These are phyloP conservation scores for Fraxinus dipetala DNA, from an alignment of 305 asterid species.

Conservation along the genomic window DNA sequence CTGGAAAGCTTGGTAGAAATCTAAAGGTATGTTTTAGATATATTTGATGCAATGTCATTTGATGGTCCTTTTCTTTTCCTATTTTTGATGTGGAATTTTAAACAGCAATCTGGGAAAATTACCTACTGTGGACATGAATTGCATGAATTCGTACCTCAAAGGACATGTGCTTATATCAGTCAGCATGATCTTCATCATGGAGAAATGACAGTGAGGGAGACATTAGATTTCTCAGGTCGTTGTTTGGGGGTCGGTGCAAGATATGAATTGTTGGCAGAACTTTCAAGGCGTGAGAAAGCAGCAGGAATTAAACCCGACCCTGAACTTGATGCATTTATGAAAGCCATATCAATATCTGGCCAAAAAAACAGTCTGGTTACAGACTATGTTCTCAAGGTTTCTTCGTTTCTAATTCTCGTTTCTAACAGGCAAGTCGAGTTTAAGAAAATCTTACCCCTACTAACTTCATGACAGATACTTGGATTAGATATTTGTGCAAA, in stretches of 20 bases:
- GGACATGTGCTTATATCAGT: constrained; percentile 53
- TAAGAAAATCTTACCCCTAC: neutral
- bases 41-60: neutral
- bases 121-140: constrained; percentile 56
- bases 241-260: constrained; percentile 52
- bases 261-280: constrained; percentile 39
- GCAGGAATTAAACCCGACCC: constrained; percentile 51
- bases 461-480: constrained; percentile 35
- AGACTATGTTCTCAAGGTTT: constrained; percentile 55
- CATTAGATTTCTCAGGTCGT: constrained; percentile 50
- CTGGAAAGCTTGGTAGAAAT: constrained; percentile 31
- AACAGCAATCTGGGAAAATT: constrained; percentile 42
- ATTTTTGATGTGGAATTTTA: neutral
- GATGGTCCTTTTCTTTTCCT: neutral
- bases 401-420: neutral
- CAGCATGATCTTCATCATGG: constrained; percentile 57
- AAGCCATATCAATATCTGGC: constrained; percentile 43
- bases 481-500: constrained; percentile 51
- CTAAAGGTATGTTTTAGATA: constrained; percentile 25
- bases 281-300: constrained; percentile 47
- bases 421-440: neutral
- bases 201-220: constrained; percentile 67
- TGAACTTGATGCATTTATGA: constrained; percentile 51
- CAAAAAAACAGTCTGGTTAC: constrained; percentile 48
- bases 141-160: constrained; percentile 48